Evolutionary conservation across 306 rosid genomes (phyloP).

Genomic region (Trifolium pratense): DNA sequence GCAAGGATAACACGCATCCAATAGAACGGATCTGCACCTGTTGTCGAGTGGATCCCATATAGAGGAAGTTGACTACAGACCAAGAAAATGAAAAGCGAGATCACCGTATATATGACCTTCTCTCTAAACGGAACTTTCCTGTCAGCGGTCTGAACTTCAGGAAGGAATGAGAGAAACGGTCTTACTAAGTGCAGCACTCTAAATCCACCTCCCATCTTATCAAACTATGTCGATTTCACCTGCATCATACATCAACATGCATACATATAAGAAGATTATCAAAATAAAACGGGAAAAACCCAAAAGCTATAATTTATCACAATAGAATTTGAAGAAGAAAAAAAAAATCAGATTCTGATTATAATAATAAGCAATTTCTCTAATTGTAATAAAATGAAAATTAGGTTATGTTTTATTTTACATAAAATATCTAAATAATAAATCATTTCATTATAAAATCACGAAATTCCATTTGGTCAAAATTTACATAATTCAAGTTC

Average conservation of each 20-base stretch:
- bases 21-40: constrained; percentile 93
- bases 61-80: constrained; percentile 97
- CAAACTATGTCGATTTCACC: constrained; percentile 49
- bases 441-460: background rate
- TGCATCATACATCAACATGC: constrained; percentile 40
- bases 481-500: too few relatives aligned
- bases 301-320: background rate
- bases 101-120: constrained; percentile 92
- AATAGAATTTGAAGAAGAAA: background rate
- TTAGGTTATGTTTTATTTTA: too few relatives aligned
- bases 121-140: constrained; percentile 88
- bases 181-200: constrained; percentile 94
- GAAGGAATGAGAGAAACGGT: constrained; percentile 87
- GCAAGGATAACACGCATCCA: constrained; percentile 99
- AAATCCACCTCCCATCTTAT: constrained; percentile 93
- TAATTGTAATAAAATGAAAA: too few relatives aligned
- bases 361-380: background rate
- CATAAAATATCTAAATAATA: too few relatives aligned
- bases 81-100: constrained; percentile 83
- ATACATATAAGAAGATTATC: constrained; percentile 9
- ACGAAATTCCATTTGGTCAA: background rate
- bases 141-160: constrained; percentile 93
- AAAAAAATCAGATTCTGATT: background rate
- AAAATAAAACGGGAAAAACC: background rate
- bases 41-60: constrained; percentile 94